A percentile compares a stretch with the other conserved stretches of the same genome.
These are phyloP conservation scores for Plantago major DNA, from an alignment of 257 asterid genomes.

Conservation along the genomic window DNA sequence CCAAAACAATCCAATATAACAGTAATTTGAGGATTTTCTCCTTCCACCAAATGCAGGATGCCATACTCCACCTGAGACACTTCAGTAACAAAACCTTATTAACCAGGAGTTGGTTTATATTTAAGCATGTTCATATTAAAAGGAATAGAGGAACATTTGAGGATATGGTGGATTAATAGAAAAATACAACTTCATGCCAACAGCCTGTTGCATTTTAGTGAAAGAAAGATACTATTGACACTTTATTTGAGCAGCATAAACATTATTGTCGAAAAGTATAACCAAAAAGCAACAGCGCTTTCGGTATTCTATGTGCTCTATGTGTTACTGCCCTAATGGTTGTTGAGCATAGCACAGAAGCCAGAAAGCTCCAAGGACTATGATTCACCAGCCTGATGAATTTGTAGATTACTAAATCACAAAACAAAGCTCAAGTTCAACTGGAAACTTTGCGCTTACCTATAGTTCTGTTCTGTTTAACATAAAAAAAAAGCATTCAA, in stretches of 20 bases:
- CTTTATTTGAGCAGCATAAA: too few species aligned
- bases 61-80: conserved; percentile 98
- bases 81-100: conserved; percentile 38
- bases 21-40: conserved; percentile 59
- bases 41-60: conserved; percentile 56
- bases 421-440: too few species aligned
- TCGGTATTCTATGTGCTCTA: too few species aligned
- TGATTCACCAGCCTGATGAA: conserved; percentile 2
- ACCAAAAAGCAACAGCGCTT: too few species aligned
- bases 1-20: conserved; percentile 86
- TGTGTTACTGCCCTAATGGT: too few species aligned
- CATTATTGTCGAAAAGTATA: too few species aligned
- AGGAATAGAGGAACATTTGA: background rate
- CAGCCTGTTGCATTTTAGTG: background rate
- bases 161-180: conserved; percentile 2
- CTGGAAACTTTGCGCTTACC: too few species aligned
- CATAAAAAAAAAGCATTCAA: background rate
- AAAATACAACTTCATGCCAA: conserved; percentile 10
- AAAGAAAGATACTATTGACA: too few species aligned
- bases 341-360: background rate
- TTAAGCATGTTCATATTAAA: conserved; percentile 12
- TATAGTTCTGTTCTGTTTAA: too few species aligned
- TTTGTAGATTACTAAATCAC: background rate
- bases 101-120: conserved; percentile 15
- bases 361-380: too few species aligned